These are phyloP conservation scores for Stylonectria norvegica DNA, from an alignment of 2,329 filamentous ascomycete genomes.

Conservation along the genomic window DNA sequence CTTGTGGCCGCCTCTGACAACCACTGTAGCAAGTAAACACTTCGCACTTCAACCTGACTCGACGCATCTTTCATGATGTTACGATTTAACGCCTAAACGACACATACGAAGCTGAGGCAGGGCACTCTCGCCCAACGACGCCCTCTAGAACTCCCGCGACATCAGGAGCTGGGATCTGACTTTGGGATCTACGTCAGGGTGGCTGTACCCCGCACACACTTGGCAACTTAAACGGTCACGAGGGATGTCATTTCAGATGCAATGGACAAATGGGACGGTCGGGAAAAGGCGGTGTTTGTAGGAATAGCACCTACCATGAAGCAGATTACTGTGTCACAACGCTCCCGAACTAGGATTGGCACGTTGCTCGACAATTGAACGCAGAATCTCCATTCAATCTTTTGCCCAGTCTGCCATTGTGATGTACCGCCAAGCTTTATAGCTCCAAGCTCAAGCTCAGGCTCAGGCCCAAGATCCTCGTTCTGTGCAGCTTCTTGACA, in stretches of 20 bases:
- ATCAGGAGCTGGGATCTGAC: constrained; percentile 23
- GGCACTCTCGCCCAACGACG: constrained; percentile 17
- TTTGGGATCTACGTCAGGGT: constrained; percentile 27
- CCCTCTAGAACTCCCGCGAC: constrained; percentile 19
- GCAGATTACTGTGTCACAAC: constrained; percentile 26
- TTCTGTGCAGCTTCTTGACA: no score
- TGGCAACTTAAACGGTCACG: constrained; percentile 28
- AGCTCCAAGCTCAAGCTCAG: no score
- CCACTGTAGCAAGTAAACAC: constrained; percentile 61
- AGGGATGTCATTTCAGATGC: constrained; percentile 29
- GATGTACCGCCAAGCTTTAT: no score
- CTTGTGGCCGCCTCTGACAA: constrained; percentile 30
- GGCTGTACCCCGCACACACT: constrained; percentile 28
- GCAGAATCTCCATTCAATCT: constrained; percentile 15
- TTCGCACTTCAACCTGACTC: constrained; percentile 56
- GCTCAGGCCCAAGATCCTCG: constrained; percentile 5
- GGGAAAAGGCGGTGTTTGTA: constrained; percentile 31
- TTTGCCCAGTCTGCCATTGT: background rate
- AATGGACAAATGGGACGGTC: constrained; percentile 32
- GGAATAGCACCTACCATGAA: constrained; percentile 25
- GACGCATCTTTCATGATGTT: constrained; percentile 43
- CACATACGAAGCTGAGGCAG: constrained; percentile 24
- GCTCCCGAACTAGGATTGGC: constrained; percentile 21
- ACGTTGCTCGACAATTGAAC: constrained; percentile 27
- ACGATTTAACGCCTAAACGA: constrained; percentile 33